These are phyloP conservation scores for Claviceps quebecensis DNA, from an alignment of 2,329 filamentous ascomycete species.

Conservation along the genomic window DNA sequence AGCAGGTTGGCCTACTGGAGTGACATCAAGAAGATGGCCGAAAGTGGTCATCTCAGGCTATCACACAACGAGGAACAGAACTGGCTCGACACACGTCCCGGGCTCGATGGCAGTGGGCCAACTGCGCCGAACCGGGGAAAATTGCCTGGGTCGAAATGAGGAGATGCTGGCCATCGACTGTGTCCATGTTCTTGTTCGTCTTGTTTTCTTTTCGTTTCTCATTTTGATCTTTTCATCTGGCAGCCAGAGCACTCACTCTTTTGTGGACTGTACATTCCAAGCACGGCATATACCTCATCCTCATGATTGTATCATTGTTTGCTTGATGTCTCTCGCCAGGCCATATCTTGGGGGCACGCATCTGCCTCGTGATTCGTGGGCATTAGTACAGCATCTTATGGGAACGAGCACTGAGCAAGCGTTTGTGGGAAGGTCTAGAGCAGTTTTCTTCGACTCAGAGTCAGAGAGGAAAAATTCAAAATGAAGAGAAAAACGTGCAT, in stretches of 20 bases:
- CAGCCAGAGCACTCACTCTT: background rate
- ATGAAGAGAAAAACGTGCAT: background rate
- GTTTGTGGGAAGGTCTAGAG: background rate
- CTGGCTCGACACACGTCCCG: slow-evolving; percentile 31
- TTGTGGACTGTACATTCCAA: background rate
- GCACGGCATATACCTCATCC: background rate
- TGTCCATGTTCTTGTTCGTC: background rate
- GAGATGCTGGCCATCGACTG: background rate
- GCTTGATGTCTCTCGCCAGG: background rate
- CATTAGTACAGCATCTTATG: background rate
- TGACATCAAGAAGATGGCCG: slow-evolving; percentile 59
- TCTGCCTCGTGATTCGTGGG: background rate
- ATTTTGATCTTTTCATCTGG: background rate
- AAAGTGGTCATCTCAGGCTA: slow-evolving; percentile 31
- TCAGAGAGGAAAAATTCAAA: background rate
- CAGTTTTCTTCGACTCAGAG: background rate
- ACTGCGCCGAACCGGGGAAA: slow-evolving; percentile 18
- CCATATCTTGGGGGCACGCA: background rate
- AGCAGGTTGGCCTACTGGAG: slow-evolving; percentile 77
- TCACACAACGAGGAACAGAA: slow-evolving; percentile 26
- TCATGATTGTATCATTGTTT: background rate
- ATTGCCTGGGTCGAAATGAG: slow-evolving; percentile 1
- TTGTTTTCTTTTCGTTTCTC: background rate
- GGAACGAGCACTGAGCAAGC: background rate
- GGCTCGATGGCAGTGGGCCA: slow-evolving; percentile 39